Base-by-base conservation (phyloP, 2,329 filamentous ascomycete species). In the Calonectria leucothoes region DNA sequence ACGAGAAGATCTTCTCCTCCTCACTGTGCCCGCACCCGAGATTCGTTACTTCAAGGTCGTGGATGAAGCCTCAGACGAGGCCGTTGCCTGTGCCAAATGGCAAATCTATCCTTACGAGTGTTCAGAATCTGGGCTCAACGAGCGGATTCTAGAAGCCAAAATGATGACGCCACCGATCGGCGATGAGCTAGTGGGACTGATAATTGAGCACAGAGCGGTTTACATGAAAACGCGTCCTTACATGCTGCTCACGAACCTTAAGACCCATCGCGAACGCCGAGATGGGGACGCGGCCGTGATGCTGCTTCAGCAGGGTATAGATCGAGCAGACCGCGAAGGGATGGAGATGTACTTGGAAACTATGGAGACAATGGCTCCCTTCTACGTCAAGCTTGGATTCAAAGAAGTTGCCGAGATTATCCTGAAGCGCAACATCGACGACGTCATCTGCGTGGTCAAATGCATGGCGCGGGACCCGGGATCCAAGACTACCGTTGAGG, bases 161-260 rank as follows among this genome's bases (percentile, higher is more conserved):
- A 35, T 33, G 23, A 23, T 61, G 35, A 37, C 55, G 8, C 35
- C 33, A 12, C 55, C 55, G 5, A 11, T 17, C 14, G 6, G 27
- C 14, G 33, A 37, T n/a, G 35, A 39, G 8, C 33, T 61, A 5
- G 31, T 61, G 17, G 33, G n/a, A 11, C 55, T 61, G n/a, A 61
- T 61, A 6, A n/a, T 61, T 6, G 33, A 61, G 1, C n/a, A 23
- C 31, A 23, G 55, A 39, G 55, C n/a, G 17, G 23, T 20, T 2
- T 61, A 61, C 55, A 25, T 61, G 33, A n/a, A 33, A 25, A 61
- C 55, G 14, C 55, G 55, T 14, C 55, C 55, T 23, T n/a, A 61
- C n/a, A 31, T 61, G 33, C 55, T 61, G 12, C 55, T 61, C 31
- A 61, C 55, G 35, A 61, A 61, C n/a, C 55, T 61, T 39, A 61